phyloP scores from a whole-genome alignment of 352 stramenopile species.

The Phytopythium boreale region DNA sequence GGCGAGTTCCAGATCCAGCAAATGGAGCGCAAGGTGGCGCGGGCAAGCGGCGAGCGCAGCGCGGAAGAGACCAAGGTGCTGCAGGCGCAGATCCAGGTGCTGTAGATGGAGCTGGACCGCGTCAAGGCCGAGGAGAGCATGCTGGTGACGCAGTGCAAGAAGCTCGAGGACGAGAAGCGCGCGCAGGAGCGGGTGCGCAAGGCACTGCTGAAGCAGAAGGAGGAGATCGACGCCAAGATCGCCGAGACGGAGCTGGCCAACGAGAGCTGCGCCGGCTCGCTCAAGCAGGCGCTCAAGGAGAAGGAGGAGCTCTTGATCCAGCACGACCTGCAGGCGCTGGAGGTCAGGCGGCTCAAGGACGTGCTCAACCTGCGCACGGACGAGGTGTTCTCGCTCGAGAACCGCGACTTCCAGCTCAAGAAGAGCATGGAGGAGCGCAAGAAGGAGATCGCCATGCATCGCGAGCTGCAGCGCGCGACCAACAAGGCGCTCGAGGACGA shows the following conservation, averaged over 20 bases:
- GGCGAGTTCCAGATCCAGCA: slow-evolving; percentile 97
- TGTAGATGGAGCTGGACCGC: slow-evolving; percentile 89
- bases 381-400: slow-evolving; percentile 93
- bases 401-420: slow-evolving; percentile 91
- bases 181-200: slow-evolving; percentile 74
- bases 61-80: slow-evolving; percentile 94
- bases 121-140: slow-evolving; percentile 88
- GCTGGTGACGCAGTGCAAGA: slow-evolving; percentile 89
- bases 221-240: slow-evolving; percentile 80
- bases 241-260: slow-evolving; percentile 91
- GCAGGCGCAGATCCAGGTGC: slow-evolving; percentile 86
- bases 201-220: slow-evolving; percentile 66
- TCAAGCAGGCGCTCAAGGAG: slow-evolving; percentile 78
- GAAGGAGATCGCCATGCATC: slow-evolving; percentile 85
- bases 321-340: slow-evolving; percentile 92
- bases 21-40: slow-evolving; percentile 94
- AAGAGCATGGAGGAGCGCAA: slow-evolving; percentile 95
- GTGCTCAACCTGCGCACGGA: slow-evolving; percentile 86
- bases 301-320: slow-evolving; percentile 94
- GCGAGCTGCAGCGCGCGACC: slow-evolving; percentile 88
- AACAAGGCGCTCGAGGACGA: slow-evolving; percentile 91
- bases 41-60: slow-evolving; percentile 90
- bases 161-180: slow-evolving; percentile 90
- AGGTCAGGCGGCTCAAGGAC: slow-evolving; percentile 91
- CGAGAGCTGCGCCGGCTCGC: slow-evolving; percentile 73